These are phyloP conservation scores for Rubus idaeus DNA, from an alignment of 306 rosid species.

Conservation along the genomic window DNA sequence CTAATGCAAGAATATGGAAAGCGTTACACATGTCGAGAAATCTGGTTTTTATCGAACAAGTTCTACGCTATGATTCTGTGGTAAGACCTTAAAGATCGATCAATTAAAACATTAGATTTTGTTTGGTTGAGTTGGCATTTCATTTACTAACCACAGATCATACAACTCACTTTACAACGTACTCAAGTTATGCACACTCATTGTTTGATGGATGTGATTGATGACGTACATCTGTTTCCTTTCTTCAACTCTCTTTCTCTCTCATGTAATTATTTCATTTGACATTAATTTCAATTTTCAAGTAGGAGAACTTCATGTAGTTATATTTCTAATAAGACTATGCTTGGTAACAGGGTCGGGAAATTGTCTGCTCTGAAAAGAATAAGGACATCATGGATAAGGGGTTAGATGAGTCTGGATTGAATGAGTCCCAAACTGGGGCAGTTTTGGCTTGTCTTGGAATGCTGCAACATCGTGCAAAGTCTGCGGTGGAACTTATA, in stretches of 20 bases:
- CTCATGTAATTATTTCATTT: too few species aligned
- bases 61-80: constrained; percentile 33
- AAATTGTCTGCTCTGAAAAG: constrained; percentile 12
- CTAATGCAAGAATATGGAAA: constrained; percentile 53
- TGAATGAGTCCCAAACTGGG: constrained; percentile 51
- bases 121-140: not conserved
- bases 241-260: too few species aligned
- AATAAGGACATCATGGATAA: constrained; percentile 3
- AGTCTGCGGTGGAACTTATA: constrained; percentile 51
- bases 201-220: too few species aligned
- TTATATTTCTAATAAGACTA: not conserved
- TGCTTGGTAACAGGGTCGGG: constrained; percentile 34
- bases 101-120: not conserved
- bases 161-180: too few species aligned
- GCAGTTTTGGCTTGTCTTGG: constrained; percentile 51
- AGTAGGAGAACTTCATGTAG: too few species aligned
- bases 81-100: constrained; percentile 25
- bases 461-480: constrained; percentile 27
- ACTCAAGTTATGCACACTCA: too few species aligned
- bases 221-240: too few species aligned
- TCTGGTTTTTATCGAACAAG: constrained; percentile 25
- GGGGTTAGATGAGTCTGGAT: constrained; percentile 14
- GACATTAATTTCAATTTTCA: too few species aligned
- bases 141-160: not conserved
- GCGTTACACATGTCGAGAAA: constrained; percentile 40